These are phyloP conservation scores for Vigna nakashimae DNA, from an alignment of 306 rosid genomes.

Conservation along the genomic window DNA sequence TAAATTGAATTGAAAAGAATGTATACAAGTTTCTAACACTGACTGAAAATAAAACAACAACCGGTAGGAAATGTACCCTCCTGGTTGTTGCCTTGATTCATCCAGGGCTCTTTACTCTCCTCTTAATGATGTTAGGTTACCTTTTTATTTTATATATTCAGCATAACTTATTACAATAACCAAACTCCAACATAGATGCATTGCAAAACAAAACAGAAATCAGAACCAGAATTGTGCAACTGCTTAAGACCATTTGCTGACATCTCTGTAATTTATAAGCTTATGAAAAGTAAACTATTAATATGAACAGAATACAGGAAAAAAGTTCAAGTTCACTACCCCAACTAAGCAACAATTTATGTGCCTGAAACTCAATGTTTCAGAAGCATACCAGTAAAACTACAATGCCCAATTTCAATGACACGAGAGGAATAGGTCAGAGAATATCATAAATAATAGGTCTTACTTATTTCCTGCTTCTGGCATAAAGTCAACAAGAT, in stretches of 20 bases:
- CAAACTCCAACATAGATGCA: not conserved
- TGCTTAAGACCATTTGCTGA: not conserved
- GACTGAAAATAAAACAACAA: too few species aligned
- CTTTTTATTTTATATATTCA: too few species aligned
- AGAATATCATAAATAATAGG: conserved; percentile 28
- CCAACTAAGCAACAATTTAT: conserved; percentile 11
- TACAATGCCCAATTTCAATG: conserved; percentile 18
- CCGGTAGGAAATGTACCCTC: too few species aligned
- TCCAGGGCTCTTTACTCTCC: too few species aligned
- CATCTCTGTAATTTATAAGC: not conserved
- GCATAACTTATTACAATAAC: not conserved
- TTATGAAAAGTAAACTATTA: not conserved
- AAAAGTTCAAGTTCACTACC: conserved; percentile 25
- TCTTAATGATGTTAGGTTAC: too few species aligned
- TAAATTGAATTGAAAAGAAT: too few species aligned
- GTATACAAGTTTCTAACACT: too few species aligned
- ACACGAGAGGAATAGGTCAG: conserved; percentile 24
- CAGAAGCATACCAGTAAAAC: conserved; percentile 8
- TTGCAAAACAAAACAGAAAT: not conserved
- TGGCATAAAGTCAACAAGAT: conserved; percentile 67
- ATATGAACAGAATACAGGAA: not conserved
- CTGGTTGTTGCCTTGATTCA: too few species aligned
- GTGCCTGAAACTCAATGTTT: not conserved
- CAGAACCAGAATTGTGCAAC: not conserved
- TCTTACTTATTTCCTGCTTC: conserved; percentile 75